phyloP scores from a whole-genome alignment of 441 rosid genomes.

The Metrosideros polymorpha region DNA sequence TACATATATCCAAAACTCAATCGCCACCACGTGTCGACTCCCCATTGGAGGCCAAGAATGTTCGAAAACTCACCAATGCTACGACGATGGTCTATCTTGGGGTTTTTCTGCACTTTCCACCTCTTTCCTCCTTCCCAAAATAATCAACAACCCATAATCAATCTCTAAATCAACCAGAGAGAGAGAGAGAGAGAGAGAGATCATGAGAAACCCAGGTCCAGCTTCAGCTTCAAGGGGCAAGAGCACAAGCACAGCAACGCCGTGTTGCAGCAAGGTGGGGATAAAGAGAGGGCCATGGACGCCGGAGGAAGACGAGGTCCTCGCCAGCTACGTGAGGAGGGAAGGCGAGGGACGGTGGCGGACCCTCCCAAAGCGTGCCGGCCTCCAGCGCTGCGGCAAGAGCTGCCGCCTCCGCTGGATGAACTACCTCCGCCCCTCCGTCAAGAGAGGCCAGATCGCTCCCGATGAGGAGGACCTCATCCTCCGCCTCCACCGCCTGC shows the following conservation, averaged over 20 bases:
- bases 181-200: neutral
- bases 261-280: constrained; percentile 32
- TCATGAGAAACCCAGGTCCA: constrained; percentile 18
- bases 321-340: constrained; percentile 20
- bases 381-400: constrained; percentile 35
- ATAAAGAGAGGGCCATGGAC: constrained; percentile 44
- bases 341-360: constrained; percentile 41
- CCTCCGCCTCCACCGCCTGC: constrained; percentile 36
- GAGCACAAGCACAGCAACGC: constrained; percentile 7
- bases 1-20: neutral
- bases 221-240: neutral
- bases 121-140: neutral
- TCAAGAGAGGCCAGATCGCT: constrained; percentile 24
- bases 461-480: constrained; percentile 36
- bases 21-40: neutral
- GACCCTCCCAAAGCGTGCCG: constrained; percentile 29
- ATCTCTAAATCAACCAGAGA: neutral
- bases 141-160: neutral
- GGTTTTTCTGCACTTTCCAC: neutral
- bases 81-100: neutral
- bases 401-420: constrained; percentile 47
- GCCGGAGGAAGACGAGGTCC: constrained; percentile 27
- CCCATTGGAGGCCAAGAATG: neutral
- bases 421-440: constrained; percentile 34
- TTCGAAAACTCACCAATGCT: neutral